A percentile compares a stretch with the other conserved stretches of the same genome.
Conservation (phyloP, 2,329 filamentous ascomycete species). For the Cladosporium austrohemisphaericum region DNA sequence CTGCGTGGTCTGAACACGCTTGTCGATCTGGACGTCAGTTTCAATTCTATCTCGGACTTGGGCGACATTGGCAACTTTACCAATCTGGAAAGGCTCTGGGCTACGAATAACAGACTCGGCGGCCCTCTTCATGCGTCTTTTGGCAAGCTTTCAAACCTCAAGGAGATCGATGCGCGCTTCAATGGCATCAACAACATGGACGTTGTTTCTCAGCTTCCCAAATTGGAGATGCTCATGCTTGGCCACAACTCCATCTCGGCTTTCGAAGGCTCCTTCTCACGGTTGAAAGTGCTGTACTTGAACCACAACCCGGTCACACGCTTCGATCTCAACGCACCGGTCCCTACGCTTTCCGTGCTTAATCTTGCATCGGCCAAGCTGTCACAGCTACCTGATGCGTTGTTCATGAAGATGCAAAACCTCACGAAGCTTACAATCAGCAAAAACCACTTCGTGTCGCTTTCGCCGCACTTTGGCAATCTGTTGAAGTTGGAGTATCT, state of each 20-base stretch:
- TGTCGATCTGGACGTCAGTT: slow-evolving; percentile 92
- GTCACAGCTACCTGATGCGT: slow-evolving; percentile 77
- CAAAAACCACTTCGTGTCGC: slow-evolving; percentile 90
- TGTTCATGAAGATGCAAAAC: slow-evolving; percentile 83
- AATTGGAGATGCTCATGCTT: slow-evolving; percentile 80
- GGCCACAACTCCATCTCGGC: slow-evolving; percentile 91
- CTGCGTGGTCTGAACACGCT: slow-evolving; percentile 77
- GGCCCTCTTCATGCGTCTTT: slow-evolving; percentile 69
- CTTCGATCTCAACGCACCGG: slow-evolving; percentile 74
- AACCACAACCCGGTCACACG: slow-evolving; percentile 95
- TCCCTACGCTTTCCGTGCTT: slow-evolving; percentile 78
- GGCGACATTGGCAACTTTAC: slow-evolving; percentile 76
- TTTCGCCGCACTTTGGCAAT: slow-evolving; percentile 81
- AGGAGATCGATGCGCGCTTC: slow-evolving; percentile 91
- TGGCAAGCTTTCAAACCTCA: slow-evolving; percentile 68
- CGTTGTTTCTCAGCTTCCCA: slow-evolving; percentile 76
- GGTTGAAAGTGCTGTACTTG: slow-evolving; percentile 76
- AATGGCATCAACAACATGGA: slow-evolving; percentile 88
- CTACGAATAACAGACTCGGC: slow-evolving; percentile 87
- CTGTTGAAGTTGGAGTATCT: slow-evolving; percentile 82
- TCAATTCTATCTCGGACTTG: slow-evolving; percentile 80
- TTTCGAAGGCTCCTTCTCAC: slow-evolving; percentile 84
- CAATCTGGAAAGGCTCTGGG: slow-evolving; percentile 82
- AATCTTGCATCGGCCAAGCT: slow-evolving; percentile 91
- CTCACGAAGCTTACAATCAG: slow-evolving; percentile 85